Percentiles rank a stretch among this genome's conserved stretches.
Evolutionary conservation across 257 asterid species (phyloP).

Genomic region (Solanum ossicruentum): DNA sequence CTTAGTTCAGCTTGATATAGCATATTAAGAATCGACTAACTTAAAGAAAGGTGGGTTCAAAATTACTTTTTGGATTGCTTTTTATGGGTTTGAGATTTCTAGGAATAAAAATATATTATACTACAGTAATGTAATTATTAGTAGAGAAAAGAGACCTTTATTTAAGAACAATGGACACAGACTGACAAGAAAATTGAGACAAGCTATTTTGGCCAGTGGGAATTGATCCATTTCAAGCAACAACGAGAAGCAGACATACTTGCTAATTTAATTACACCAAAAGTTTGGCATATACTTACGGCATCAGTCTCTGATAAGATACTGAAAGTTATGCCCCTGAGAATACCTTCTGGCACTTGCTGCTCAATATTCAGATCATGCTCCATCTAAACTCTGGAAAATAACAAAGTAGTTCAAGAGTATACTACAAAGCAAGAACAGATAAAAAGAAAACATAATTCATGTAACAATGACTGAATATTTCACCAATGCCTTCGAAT

Average conservation of each 20-base stretch:
- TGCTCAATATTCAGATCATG: constrained; percentile 25
- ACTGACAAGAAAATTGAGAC: neutral
- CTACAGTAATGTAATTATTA: neutral
- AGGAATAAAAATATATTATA: neutral
- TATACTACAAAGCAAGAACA: neutral
- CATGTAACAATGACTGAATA: neutral
- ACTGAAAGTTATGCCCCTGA: constrained; percentile 46
- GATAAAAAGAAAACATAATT: neutral
- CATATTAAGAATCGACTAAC: neutral
- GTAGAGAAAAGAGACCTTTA: neutral
- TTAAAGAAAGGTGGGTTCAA: neutral
- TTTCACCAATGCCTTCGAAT: neutral
- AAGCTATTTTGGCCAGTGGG: neutral
- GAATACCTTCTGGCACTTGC: constrained; percentile 30
- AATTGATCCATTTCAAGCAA: neutral
- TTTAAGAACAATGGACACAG: neutral
- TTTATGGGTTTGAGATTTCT: neutral
- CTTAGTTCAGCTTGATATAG: neutral
- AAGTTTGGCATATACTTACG: constrained; percentile 33
- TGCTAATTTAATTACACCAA: neutral
- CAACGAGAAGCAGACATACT: neutral
- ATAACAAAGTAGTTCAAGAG: neutral
- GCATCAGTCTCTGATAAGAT: constrained; percentile 72
- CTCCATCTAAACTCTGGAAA: constrained; percentile 30
- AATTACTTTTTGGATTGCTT: neutral